Evolutionary conservation across 805 yeast species (phyloP).

Genomic region (Zygoascus bituminiphila): DNA sequence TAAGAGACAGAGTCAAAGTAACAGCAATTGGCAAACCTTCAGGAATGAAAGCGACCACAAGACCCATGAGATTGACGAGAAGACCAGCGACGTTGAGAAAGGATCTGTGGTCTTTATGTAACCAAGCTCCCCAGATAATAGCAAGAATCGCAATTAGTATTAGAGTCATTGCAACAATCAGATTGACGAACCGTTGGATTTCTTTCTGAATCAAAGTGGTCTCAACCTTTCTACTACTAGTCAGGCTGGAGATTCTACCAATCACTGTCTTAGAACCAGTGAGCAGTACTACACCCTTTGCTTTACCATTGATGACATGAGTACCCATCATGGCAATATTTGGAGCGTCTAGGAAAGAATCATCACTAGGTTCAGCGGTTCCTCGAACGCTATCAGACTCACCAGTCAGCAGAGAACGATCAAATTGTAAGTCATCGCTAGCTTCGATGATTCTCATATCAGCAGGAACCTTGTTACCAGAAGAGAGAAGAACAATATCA

Average conservation of each 20-base stretch:
- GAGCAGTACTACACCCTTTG: slow-evolving; percentile 36
- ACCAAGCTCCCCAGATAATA: slow-evolving; percentile 39
- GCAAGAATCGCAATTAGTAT: slow-evolving; percentile 10
- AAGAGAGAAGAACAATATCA: slow-evolving; percentile 33
- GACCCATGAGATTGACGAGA: slow-evolving; percentile 33
- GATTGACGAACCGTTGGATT: slow-evolving; percentile 22
- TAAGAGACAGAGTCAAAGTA: slow-evolving; percentile 41
- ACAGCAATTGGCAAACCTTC: slow-evolving; percentile 44
- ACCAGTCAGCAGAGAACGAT: slow-evolving; percentile 42
- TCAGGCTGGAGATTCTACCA: slow-evolving; percentile 38
- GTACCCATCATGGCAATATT: slow-evolving; percentile 43
- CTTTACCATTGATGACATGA: slow-evolving; percentile 36
- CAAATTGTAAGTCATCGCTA: slow-evolving; percentile 36
- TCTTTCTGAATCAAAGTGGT: slow-evolving; percentile 26
- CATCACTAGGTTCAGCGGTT: slow-evolving; percentile 6
- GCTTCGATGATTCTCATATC: slow-evolving; percentile 36
- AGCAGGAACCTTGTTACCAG: slow-evolving; percentile 40
- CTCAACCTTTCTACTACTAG: slow-evolving; percentile 33
- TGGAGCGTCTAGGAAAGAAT: slow-evolving; percentile 32
- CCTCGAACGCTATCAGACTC: slow-evolving; percentile 35
- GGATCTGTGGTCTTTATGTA: slow-evolving; percentile 30
- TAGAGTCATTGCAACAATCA: slow-evolving; percentile 17
- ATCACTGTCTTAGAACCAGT: slow-evolving; percentile 41
- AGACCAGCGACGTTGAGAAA: slow-evolving; percentile 37
- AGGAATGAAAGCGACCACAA: slow-evolving; percentile 42